Base-by-base conservation (phyloP, 768 basidiomycete species). In the Stropharia rugosoannulata region DNA sequence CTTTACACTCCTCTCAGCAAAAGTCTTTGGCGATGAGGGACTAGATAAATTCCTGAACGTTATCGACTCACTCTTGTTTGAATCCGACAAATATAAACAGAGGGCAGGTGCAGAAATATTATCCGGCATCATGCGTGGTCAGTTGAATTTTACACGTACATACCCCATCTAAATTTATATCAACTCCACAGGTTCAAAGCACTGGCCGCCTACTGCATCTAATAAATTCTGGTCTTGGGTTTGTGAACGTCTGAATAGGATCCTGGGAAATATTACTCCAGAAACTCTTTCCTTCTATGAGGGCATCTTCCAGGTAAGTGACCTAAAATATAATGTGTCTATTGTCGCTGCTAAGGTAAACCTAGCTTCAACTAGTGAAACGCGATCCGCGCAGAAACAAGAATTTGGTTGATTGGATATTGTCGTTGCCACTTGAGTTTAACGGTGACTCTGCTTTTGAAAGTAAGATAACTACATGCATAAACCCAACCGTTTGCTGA, bases 391-490 rank as follows among this genome's bases (percentile, higher is more conserved):
- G 94, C 19, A 82, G 94, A 18, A 85, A 82, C 59, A 73, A 83
- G 56, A 80, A 83, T 10, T 66, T 97, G 38, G 77, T 94, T 16
- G 80, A 90, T 58, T 95, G 90, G 84, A 83, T 94, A 54, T 65
- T 89, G 32, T 75, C 81, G 16, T 76, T 93, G 2, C 87, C 89
- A 1, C 73, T 93, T 4, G 94, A 97, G 60, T 92, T 95, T 68
- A 80, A 82, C 36, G 83, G 86, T 44, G 90, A 91, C 60, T 96
- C 93, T 27, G 90, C 92, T 2, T 97, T 97, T 68, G 82, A 87
- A 60, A 87, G 93, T 90, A 27, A 36, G 27, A 37, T 49, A 40
- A 32, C 54, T 38, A 42, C 27, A 44, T 27, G 2, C 13, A 4
- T 25, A 38, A 18, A 19, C 49, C 18, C 48, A 9, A 32, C 44